These are phyloP conservation scores for Reutealis trisperma DNA, from an alignment of 345 rosid genomes.

Conservation along the genomic window DNA sequence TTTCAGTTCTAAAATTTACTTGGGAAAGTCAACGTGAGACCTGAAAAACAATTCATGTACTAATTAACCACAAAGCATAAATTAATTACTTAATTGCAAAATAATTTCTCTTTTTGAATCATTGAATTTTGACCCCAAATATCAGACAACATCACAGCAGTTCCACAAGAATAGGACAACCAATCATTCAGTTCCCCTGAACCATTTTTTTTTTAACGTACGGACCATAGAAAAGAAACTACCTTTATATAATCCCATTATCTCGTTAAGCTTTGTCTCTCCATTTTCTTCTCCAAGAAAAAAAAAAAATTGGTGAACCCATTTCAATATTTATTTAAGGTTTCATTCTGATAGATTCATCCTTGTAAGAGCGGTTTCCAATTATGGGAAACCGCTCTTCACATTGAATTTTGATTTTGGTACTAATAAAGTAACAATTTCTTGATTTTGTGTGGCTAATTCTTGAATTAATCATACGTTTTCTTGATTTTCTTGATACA, in stretches of 20 bases:
- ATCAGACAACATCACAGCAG: neutral
- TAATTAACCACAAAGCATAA: no score
- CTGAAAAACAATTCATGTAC: no score
- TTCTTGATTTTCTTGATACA: neutral
- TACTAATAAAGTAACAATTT: neutral
- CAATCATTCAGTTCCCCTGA: neutral
- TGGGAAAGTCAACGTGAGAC: no score
- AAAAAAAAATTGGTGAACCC: neutral
- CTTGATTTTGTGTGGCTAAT: neutral
- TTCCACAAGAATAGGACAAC: conserved; percentile 22
- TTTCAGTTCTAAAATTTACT: no score
- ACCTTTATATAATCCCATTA: neutral
- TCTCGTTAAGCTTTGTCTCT: neutral
- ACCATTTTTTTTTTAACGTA: no score
- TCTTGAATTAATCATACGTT: neutral
- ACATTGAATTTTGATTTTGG: neutral
- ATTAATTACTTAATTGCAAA: no score
- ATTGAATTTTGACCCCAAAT: neutral
- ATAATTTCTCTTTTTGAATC: no score
- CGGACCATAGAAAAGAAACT: neutral
- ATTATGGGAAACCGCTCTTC: conserved; percentile 39
- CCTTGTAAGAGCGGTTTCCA: conserved; percentile 38
- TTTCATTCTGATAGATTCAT: neutral
- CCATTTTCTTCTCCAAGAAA: neutral
- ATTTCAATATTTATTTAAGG: neutral